Base-by-base conservation (phyloP, 139 green algal genomes). In the Picochlorum sp. region DNA sequence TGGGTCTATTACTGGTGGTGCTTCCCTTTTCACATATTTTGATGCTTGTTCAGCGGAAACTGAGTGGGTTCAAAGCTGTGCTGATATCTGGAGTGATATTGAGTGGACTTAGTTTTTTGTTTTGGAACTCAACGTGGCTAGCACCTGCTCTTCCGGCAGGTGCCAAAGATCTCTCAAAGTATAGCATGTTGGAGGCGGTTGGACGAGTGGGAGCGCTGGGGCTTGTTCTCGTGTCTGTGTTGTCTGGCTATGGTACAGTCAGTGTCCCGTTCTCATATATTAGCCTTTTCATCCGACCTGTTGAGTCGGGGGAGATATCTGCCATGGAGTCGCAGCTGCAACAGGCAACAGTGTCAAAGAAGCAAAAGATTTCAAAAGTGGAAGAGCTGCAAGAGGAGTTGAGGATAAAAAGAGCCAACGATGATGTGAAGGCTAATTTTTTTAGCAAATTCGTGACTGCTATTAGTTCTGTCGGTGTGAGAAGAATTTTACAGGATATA, bases 191-290 rank as follows among this genome's bases (percentile, higher is more conserved):
- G 65, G 74, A 91, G 79, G 78, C 81, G 16, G 79, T 97, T 30
- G 87, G 81, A 57, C 78, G 92, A 1, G 78, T 97, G 58, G 90
- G 92, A 3, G 85, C 95, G 49, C 58, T 98, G 37, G 92, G 92
- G 44, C 90, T 93, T 3, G 85, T 85, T 67, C 77, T 97, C 24
- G 92, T 98, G 32, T 90, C 87, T 1, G 78, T 97, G 6, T 83
- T 98, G 47, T 93, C 85, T 2, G 92, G 92, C 23, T 97, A 91
- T 62, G 90, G 86, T 15, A 77, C 87, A 3, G 92, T 98, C 4
- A 86, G 81, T 65, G 80, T 98, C 46, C 92, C 92, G 14, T 96
- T 89, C 79, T 85, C 75, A 3, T 97, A 97, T 81, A 85, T 98
- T 16, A 86, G 78, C 15, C 80, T 91, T 11, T 96, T 96, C 75